Evolutionary conservation across 176 grass and related monocot species (phyloP).

Genomic region (Poa pratensis): DNA sequence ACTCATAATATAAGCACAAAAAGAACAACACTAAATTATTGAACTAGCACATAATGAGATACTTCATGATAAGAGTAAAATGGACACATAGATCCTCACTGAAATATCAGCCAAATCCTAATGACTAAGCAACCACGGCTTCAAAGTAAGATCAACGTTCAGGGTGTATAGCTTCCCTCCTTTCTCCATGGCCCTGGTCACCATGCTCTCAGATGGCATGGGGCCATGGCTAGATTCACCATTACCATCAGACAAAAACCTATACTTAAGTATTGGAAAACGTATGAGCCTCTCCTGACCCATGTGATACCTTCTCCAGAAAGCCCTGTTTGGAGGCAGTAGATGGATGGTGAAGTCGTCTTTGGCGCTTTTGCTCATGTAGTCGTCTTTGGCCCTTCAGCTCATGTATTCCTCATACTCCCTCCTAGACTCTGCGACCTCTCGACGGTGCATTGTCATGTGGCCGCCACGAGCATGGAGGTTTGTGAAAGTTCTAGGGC

Average conservation of each 20-base stretch:
- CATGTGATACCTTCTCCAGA: constrained; percentile 12
- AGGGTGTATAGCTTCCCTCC: background rate
- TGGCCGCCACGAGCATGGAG: constrained; percentile 28
- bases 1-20: background rate
- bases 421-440: background rate
- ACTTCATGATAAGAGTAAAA: background rate
- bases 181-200: background rate
- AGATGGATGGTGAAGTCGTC: background rate
- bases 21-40: background rate
- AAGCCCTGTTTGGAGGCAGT: background rate
- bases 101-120: background rate
- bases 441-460: background rate
- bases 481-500: constrained; percentile 25
- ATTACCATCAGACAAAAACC: background rate
- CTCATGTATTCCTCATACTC: background rate
- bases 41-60: background rate
- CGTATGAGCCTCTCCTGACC: background rate
- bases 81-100: background rate
- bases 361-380: background rate
- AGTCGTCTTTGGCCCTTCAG: background rate
- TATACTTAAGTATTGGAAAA: background rate
- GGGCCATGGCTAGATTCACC: background rate
- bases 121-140: background rate
- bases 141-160: constrained; percentile 34
- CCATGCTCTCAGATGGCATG: background rate